These are phyloP conservation scores for Cymbidium sinense DNA, from an alignment of 106 monocot species.

Conservation along the genomic window DNA sequence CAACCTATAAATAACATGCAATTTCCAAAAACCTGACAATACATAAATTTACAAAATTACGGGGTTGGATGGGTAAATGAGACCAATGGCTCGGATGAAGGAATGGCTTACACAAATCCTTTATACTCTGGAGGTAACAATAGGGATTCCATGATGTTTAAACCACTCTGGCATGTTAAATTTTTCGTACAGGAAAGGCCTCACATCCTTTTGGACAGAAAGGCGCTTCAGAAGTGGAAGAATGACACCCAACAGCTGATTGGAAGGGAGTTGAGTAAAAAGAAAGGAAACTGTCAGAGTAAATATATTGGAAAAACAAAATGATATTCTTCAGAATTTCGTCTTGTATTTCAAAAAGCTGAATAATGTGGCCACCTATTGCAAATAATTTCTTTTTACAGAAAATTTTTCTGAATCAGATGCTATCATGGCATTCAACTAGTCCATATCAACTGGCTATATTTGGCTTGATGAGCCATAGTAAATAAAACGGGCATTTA, in stretches of 20 bases:
- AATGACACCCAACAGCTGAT: slow-evolving; percentile 52
- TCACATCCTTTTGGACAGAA: slow-evolving; percentile 57
- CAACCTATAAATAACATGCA: neutral
- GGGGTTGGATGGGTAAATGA: neutral
- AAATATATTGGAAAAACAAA: no score
- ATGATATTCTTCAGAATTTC: no score
- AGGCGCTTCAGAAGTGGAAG: slow-evolving; percentile 58
- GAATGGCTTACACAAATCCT: neutral
- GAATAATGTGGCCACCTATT: no score
- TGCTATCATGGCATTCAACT: neutral
- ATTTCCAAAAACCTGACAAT: neutral
- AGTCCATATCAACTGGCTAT: neutral
- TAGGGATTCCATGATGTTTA: slow-evolving; percentile 61
- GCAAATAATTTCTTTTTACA: no score
- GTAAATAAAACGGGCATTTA: no score
- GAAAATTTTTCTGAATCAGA: no score
- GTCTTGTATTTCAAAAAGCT: no score
- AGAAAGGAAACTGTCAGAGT: neutral
- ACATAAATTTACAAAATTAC: neutral
- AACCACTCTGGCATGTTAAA: slow-evolving; percentile 86
- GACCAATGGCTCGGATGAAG: neutral
- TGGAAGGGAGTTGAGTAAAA: neutral
- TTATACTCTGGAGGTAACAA: neutral
- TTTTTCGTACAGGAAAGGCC: slow-evolving; percentile 53
- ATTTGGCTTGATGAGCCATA: no score